Evolutionary conservation across 495 filamentous ascomycete species (phyloP).

Genomic region (Viridothelium virens): DNA sequence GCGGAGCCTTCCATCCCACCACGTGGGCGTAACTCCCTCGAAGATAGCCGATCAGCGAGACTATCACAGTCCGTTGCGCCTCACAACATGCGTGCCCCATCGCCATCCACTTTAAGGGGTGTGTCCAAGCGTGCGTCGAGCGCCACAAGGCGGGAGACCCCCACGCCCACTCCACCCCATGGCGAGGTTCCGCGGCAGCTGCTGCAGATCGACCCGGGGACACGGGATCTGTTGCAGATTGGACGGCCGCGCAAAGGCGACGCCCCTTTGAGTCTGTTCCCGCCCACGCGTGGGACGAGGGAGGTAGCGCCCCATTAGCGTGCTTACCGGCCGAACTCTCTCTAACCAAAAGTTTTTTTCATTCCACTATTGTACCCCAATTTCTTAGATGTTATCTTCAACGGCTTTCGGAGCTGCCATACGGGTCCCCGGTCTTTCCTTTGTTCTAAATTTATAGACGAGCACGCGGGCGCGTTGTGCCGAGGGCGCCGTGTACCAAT

Average conservation of each 20-base stretch:
- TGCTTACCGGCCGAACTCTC: neutral
- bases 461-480: neutral
- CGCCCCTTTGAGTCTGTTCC: neutral
- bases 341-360: neutral
- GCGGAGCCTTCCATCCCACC: neutral
- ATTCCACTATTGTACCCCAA: neutral
- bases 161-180: neutral
- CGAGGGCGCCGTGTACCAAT: conserved; percentile 5
- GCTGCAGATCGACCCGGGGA: neutral
- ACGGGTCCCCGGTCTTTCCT: neutral
- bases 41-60: neutral
- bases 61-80: neutral
- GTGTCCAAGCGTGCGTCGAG: neutral
- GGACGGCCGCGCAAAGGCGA: neutral
- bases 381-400: neutral
- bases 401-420: neutral
- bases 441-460: neutral
- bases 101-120: neutral
- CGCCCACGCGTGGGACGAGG: neutral
- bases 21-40: neutral
- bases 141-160: neutral
- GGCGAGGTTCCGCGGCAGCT: neutral
- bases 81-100: neutral
- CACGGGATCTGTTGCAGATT: conserved; percentile 6
- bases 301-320: neutral